Evolutionary conservation across 2,329 filamentous ascomycete genomes (phyloP), one percentile per base, ranked within the genome.

Genomic region (Myriosclerotinia duriaeana): DNA sequence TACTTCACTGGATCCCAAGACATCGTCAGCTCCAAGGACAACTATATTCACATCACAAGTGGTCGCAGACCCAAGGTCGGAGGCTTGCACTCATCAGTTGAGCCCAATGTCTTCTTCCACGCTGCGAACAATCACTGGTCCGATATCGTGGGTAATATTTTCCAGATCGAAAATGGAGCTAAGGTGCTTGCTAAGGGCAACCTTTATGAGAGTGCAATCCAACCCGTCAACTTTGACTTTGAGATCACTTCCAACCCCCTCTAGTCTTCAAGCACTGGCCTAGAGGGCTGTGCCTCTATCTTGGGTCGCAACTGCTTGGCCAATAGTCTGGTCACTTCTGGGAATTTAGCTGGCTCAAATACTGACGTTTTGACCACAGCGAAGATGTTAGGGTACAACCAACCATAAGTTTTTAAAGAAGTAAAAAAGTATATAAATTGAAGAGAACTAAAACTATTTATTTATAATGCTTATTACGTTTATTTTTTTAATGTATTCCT

Each of bases 41-140:
- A 82, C 75, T 81, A 79, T 70, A 73, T 80, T 69, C 78, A 80
- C 73, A 73, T 81, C 70, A 75, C 78, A 38, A 78, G 78, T 2
- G 80, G 80, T 17, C 79, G 80, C 46, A 73, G 76, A 5, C 80
- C 80, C 30, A 79, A 80, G 71, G 74, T 83, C 22, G 74, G 74
- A 64, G 76, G 75, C 62, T n/a, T 58, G 38, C 4, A 12, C 38
- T 42, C 38, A 30, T 20, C 38, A 1, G 54, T 44, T 5, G 4
- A 5, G 5, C 38, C 54, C 22, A 62, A n/a, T 20, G 48, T 52
- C 14, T 52, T 53, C 12, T 12, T 62, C 34, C 59, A 62, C 22
- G 59, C 59, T 40, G 46, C 22, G 20, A 62, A 62, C 59, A 62
- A 62, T 4, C 26, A 52, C 14, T 62, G 59, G 59, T 52, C 34